A percentile compares a stretch with the other conserved stretches of the same genome.
Evolutionary conservation across 306 rosid genomes (phyloP).

Genomic region (Cucurbita ficifolia): DNA sequence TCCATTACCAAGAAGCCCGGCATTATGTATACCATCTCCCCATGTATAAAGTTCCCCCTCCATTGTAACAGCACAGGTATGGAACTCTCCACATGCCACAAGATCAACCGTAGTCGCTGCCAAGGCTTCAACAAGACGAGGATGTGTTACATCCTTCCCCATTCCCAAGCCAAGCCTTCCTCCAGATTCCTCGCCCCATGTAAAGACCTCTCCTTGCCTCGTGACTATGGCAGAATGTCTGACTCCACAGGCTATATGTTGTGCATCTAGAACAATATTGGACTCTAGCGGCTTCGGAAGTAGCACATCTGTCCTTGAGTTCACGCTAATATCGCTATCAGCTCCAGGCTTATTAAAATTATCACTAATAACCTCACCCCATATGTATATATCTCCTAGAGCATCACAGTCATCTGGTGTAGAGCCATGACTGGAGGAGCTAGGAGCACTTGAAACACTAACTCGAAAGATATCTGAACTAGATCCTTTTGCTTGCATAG

Average conservation of each 20-base stretch:
- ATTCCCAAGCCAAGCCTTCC: slow-evolving; percentile 98
- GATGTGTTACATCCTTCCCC: slow-evolving; percentile 74
- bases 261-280: slow-evolving; percentile 78
- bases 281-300: slow-evolving; percentile 85
- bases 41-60: slow-evolving; percentile 94
- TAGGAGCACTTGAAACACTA: slow-evolving; percentile 89
- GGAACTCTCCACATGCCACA: slow-evolving; percentile 93
- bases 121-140: slow-evolving; percentile 80
- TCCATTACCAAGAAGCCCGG: slow-evolving; percentile 74
- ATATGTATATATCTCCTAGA: slow-evolving; percentile 82
- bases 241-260: slow-evolving; percentile 86
- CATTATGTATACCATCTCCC: slow-evolving; percentile 78
- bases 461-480: slow-evolving; percentile 63
- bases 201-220: slow-evolving; percentile 82
- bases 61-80: slow-evolving; percentile 91
- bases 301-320: slow-evolving; percentile 46
- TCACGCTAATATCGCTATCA: slow-evolving; percentile 40
- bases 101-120: slow-evolving; percentile 63
- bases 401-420: slow-evolving; percentile 84
- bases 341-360: slow-evolving; percentile 68
- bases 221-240: slow-evolving; percentile 86
- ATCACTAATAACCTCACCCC: slow-evolving; percentile 90
- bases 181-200: slow-evolving; percentile 97
- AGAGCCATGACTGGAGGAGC: slow-evolving; percentile 97
- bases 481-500: slow-evolving; percentile 93